Evolutionary conservation across 495 filamentous ascomycete species (phyloP), one percentile per base, ranked within the genome.

Genomic region (Venustampulla echinocandica): DNA sequence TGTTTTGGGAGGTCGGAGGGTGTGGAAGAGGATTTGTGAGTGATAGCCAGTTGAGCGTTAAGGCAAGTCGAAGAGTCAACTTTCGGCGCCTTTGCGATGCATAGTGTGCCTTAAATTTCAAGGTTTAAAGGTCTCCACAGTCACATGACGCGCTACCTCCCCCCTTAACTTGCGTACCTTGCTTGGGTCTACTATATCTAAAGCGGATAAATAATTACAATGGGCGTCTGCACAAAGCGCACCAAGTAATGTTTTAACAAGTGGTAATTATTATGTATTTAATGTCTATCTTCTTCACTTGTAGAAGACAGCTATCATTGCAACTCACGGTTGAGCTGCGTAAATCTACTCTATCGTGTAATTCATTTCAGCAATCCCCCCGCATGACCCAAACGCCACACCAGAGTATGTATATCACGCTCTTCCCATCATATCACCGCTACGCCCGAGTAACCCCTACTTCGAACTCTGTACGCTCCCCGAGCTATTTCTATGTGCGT

Each of bases 391-490:
- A 9, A 4, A 35, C 6, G 15, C 37, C 10, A 11, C 20, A 40
- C 18, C 37, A 40, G 17, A 40, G 17, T 21, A 10, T 17, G 4
- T 23, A 37, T 30, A 23, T 4, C 20, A 40, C 18, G 20, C 37
- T 19, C 4, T 9, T 15, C 37, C 37, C 10, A 9, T 10, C 37
- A 40, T 21, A 40, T 37, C 17, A 9, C 19, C 28, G 28, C 42
- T 17, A 44, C 10, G 13, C 28, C 23, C 25, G 19, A 33, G 19
- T 28, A 18, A 14, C 17, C 21, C 21, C 25, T 24, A 53, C 49
- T 52, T 56, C 14, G 44, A 41, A 40, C 53, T 57, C 11, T 43
- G 35, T 5, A 32, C 46, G 45, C 54, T 57, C 6, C 49, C 42
- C 5, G 52, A 41, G 24, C 52, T 55, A 14, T 13, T 38, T 34